A percentile compares a stretch with the other conserved stretches of the same genome.
phyloP scores from a whole-genome alignment of 1,284 basidiomycete species.

The Earliella scabrosa region DNA sequence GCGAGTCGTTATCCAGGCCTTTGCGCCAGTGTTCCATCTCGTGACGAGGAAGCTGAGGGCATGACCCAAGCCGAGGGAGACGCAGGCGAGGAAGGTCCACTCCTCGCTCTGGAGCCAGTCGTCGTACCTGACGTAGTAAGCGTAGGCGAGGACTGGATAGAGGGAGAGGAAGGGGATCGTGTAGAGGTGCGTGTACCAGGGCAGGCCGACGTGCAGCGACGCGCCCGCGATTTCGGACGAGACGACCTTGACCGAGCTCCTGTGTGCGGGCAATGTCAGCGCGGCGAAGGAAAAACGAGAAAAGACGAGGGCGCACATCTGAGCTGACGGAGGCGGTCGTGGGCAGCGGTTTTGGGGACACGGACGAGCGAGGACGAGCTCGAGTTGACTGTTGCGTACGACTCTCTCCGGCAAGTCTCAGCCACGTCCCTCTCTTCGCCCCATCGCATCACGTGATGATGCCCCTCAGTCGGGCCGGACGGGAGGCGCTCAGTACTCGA shows the following conservation, averaged over 20 bases:
- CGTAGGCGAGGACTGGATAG: slow-evolving; percentile 91
- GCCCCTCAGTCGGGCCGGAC: too few relatives aligned
- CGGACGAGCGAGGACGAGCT: too few relatives aligned
- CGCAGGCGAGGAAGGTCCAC: slow-evolving; percentile 95
- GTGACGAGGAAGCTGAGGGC: slow-evolving; percentile 93
- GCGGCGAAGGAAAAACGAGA: too few relatives aligned
- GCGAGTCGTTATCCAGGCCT: slow-evolving; percentile 79
- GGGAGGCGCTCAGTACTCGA: too few relatives aligned
- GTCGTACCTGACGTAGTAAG: slow-evolving; percentile 91
- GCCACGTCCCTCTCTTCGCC: too few relatives aligned
- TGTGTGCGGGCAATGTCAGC: slow-evolving; percentile 15
- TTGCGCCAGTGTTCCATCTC: slow-evolving; percentile 85
- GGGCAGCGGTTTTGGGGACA: background rate
- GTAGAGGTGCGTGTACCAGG: slow-evolving; percentile 83
- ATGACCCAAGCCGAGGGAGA: slow-evolving; percentile 85
- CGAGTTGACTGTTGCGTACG: too few relatives aligned
- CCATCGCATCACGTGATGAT: too few relatives aligned
- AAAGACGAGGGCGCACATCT: slow-evolving; percentile 1
- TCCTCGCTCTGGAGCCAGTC: slow-evolving; percentile 92
- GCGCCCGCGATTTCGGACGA: slow-evolving; percentile 88
- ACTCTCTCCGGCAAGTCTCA: too few relatives aligned
- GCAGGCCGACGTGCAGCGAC: slow-evolving; percentile 81
- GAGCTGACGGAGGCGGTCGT: slow-evolving; percentile 9
- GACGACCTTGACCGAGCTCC: slow-evolving; percentile 63
- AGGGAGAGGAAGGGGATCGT: slow-evolving; percentile 83